Evolutionary conservation across 2,329 filamentous ascomycete species (phyloP).

Genomic region (Stromatinia cepivora): DNA sequence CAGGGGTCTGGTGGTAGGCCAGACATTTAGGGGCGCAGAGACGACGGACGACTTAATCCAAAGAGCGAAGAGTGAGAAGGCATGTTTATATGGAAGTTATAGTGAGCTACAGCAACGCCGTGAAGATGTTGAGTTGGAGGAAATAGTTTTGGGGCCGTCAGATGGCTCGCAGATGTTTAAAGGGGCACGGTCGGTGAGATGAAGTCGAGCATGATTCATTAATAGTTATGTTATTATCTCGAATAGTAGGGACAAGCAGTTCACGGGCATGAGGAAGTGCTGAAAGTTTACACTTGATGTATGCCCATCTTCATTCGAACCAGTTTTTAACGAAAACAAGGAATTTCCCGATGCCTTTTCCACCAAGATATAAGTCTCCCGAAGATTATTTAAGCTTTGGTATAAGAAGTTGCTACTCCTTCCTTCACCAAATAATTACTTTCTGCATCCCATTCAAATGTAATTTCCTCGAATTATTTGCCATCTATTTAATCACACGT

Average conservation of each 20-base stretch:
- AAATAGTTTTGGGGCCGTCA: not conserved
- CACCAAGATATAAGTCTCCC: too few relatives aligned
- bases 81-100: slow-evolving; percentile 2
- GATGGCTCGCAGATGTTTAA: not conserved
- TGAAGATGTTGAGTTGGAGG: slow-evolving; percentile 5
- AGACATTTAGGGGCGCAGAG: slow-evolving; percentile 5
- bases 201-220: not conserved
- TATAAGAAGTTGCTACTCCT: too few relatives aligned
- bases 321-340: not conserved
- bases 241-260: not conserved
- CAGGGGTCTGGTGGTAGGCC: not conserved
- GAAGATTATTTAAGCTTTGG: too few relatives aligned
- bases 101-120: not conserved
- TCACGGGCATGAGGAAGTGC: not conserved
- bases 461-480: too few relatives aligned
- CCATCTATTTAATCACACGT: too few relatives aligned
- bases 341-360: too few relatives aligned
- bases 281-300: not conserved
- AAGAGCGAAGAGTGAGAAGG: slow-evolving; percentile 6
- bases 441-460: too few relatives aligned
- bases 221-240: not conserved
- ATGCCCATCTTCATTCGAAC: not conserved
- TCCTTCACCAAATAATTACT: too few relatives aligned
- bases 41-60: not conserved
- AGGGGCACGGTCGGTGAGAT: not conserved